A percentile compares a stretch with the other conserved stretches of the same genome.
phyloP scores from a whole-genome alignment of 495 filamentous ascomycete genomes.

The Talaromyces proteolyticus region DNA sequence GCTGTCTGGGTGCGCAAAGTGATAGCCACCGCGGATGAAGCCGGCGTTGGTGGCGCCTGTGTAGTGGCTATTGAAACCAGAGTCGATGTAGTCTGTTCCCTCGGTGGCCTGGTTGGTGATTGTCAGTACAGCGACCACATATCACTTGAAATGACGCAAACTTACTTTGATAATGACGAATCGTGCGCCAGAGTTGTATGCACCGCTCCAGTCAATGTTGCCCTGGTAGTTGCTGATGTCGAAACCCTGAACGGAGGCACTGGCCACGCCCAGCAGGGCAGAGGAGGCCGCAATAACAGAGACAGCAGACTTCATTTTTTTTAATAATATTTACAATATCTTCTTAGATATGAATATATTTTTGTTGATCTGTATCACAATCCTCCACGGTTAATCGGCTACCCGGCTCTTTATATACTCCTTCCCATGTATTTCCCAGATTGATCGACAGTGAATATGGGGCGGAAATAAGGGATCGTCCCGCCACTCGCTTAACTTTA shows the following conservation, averaged over 20 bases:
- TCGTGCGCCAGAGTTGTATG: constrained; percentile 51
- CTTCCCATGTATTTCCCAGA: neutral
- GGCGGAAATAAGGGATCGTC: neutral
- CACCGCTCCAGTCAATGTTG: constrained; percentile 49
- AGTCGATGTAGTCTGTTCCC: constrained; percentile 47
- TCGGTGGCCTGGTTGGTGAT: constrained; percentile 46
- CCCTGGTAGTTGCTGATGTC: constrained; percentile 59
- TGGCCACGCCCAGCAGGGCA: constrained; percentile 7
- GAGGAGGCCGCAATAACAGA: constrained; percentile 2
- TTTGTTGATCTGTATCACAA: too few relatives aligned
- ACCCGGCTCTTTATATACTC: neutral
- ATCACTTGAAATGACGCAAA: too few relatives aligned
- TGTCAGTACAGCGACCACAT: neutral
- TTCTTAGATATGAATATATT: neutral
- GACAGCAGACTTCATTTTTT: neutral
- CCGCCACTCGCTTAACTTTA: neutral
- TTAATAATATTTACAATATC: neutral
- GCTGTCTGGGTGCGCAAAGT: constrained; percentile 52
- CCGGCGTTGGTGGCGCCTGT: constrained; percentile 44
- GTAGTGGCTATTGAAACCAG: constrained; percentile 50
- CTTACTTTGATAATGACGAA: constrained; percentile 65
- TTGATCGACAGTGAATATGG: neutral
- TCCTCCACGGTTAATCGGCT: neutral
- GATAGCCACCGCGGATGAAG: constrained; percentile 58
- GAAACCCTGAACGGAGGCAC: constrained; percentile 50